Evolutionary conservation across 176 grass and related monocot genomes (phyloP), one percentile per base, ranked within the genome.

Genomic region (Lolium rigidum): DNA sequence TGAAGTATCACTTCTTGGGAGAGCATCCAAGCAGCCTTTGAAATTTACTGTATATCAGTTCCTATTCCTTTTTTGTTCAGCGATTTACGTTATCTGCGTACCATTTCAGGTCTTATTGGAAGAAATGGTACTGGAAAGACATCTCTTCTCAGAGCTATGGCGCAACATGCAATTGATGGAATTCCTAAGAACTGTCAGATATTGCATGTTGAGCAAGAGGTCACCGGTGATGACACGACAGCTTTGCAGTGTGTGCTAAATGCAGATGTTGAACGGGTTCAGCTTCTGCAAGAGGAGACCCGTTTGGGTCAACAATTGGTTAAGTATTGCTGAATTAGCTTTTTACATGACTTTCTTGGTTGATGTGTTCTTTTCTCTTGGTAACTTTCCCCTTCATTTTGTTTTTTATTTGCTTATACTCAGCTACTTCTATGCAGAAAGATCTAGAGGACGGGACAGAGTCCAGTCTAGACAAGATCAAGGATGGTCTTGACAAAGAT

Each of bases 121-220:
- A 95, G 96, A 89, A 98, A 98, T 79, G 96, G 96, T 85, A 95
- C 91, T 2, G 96, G 96, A 16, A 98, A 98, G 89, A 98, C 96
- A 78, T 98, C 96, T 87, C 92, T 98, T 58, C 89, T 98, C 31
- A 93, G 96, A 84, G 89, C 93, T 58, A 98, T 98, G 96, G 96
- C 96, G 1, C 41, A 92, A 79, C 93, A 98, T 92, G 89, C 86
- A 47, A 95, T 98, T 85, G 96, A 95, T 84, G 96, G 96, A 72
- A 95, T 98, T 85, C 96, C 96, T n/a, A 95, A 91, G 77, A 98
- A 95, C 79, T 98, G 96, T 60, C 96, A 98, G 76, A 98, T 98
- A 92, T 94, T 98, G 80, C 96, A 98, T 66, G 96, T 98, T 44
- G 96, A 98, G 44, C 96, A 95, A 95, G 96, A 98, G 88, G 96